Conservation (phyloP, 148 eudicot genomes). For the Arbutus unedo region DNA sequence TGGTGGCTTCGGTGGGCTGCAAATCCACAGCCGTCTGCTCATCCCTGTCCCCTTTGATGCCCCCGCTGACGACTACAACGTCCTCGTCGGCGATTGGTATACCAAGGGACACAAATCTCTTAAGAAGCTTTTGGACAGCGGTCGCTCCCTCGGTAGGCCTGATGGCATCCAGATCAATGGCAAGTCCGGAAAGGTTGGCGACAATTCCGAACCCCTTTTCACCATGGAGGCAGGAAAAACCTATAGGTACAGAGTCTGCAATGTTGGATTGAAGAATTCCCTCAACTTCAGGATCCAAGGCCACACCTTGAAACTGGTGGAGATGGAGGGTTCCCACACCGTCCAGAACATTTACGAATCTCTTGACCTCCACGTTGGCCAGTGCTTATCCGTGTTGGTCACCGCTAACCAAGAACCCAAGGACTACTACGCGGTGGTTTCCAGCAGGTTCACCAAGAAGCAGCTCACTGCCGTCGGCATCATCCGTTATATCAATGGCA, state of each 20-base stretch:
- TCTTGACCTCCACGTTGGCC: conserved; percentile 28
- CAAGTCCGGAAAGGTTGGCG: conserved; percentile 19
- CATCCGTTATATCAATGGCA: conserved; percentile 14
- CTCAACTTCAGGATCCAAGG: conserved; percentile 31
- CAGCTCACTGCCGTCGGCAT: neutral
- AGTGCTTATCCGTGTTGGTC: conserved; percentile 26
- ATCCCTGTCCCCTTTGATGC: conserved; percentile 30
- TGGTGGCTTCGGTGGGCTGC: conserved; percentile 28
- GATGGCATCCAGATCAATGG: conserved; percentile 34
- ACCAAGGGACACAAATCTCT: conserved; percentile 16
- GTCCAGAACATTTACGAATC: conserved; percentile 22
- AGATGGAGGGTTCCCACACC: conserved; percentile 34
- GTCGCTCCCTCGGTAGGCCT: conserved; percentile 23
- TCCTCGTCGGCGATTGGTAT: conserved; percentile 34
- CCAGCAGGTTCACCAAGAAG: conserved; percentile 19
- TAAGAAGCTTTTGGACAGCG: conserved; percentile 21
- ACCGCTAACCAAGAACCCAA: conserved; percentile 26
- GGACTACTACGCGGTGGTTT: conserved; percentile 25
- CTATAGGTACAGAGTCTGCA: conserved; percentile 27
- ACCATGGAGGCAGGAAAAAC: conserved; percentile 32
- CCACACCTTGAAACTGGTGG: conserved; percentile 27
- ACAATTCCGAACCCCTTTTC: conserved; percentile 1
- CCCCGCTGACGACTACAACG: conserved; percentile 24
- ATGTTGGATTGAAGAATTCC: conserved; percentile 20
- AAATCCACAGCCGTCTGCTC: conserved; percentile 21